A percentile compares a stretch with the other conserved stretches of the same genome.
phyloP scores from a whole-genome alignment of 2,329 filamentous ascomycete species.

The Dactylellina sp. region DNA sequence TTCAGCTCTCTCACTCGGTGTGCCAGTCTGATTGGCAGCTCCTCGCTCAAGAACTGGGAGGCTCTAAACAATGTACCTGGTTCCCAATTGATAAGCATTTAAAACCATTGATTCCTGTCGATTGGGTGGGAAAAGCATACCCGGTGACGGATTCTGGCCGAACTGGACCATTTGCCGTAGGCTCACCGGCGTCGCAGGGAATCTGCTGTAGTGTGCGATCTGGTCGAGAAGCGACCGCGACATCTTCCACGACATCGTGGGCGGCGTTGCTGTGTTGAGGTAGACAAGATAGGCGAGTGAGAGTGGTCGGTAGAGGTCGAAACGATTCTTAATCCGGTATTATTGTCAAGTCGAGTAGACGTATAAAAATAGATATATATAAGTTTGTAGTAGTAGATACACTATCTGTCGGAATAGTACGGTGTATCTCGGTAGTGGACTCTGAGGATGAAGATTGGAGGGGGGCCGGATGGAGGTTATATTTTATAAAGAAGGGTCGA shows the following conservation, averaged over 20 bases:
- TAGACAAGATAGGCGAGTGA: constrained; percentile 55
- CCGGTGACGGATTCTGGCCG: constrained; percentile 89
- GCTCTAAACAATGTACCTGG: constrained; percentile 94
- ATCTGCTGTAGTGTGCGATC: constrained; percentile 96
- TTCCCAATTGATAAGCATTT: constrained; percentile 24
- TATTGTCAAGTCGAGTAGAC: constrained; percentile 6
- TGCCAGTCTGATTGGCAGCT: constrained; percentile 94
- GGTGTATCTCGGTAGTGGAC: constrained; percentile 18
- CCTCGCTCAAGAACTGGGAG: constrained; percentile 97
- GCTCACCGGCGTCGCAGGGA: constrained; percentile 95
- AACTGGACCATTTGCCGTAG: constrained; percentile 99
- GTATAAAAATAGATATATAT: constrained; percentile 1
- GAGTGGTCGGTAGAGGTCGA: constrained; percentile 21
- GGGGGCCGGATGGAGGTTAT: constrained; percentile 29
- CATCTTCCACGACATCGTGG: constrained; percentile 91
- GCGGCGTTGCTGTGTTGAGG: constrained; percentile 51
- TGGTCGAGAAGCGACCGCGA: constrained; percentile 92
- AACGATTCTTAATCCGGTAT: constrained; percentile 8
- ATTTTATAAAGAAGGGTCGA: constrained; percentile 43
- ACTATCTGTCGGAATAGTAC: constrained; percentile 7
- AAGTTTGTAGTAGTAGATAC: no score
- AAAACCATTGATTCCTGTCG: neutral
- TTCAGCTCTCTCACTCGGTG: constrained; percentile 95
- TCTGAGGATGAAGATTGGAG: constrained; percentile 26
- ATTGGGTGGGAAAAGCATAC: constrained; percentile 67